phyloP scores from a whole-genome alignment of 2,329 filamentous ascomycete species.

The Graphiopsis chlorocephala region DNA sequence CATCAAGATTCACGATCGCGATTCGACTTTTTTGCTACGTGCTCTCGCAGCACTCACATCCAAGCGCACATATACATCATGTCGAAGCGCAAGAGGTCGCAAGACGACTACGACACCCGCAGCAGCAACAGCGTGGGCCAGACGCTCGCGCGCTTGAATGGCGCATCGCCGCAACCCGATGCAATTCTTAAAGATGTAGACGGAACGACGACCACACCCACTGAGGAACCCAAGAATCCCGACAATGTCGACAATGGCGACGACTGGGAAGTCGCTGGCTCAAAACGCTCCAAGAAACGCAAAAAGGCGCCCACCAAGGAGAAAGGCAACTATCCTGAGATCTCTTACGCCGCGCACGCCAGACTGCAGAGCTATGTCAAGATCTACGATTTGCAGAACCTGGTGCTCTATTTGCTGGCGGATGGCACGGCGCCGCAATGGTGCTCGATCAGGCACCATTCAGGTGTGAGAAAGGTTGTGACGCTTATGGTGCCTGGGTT shows the following conservation, averaged over 20 bases:
- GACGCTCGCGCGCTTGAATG: constrained; percentile 26
- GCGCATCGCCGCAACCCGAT: constrained; percentile 13
- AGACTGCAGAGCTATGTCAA: constrained; percentile 55
- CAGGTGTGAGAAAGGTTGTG: constrained; percentile 69
- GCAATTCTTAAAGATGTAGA: constrained; percentile 2
- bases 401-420: constrained; percentile 61
- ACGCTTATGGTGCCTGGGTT: constrained; percentile 88
- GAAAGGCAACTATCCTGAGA: constrained; percentile 51
- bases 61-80: constrained; percentile 16
- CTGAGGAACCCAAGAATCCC: constrained; percentile 8
- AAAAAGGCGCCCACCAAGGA: constrained; percentile 34
- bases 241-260: constrained; percentile 13
- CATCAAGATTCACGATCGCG: neutral
- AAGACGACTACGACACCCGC: constrained; percentile 26
- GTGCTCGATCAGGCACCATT: constrained; percentile 58
- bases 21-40: neutral
- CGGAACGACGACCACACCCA: neutral
- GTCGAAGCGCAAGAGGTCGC: constrained; percentile 30
- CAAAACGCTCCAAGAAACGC: constrained; percentile 24
- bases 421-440: constrained; percentile 62
- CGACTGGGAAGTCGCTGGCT: constrained; percentile 30
- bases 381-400: constrained; percentile 56
- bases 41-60: neutral
- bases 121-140: constrained; percentile 27
- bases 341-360: constrained; percentile 54